A percentile compares a stretch with the other conserved stretches of the same genome.
These are phyloP conservation scores for Plasmodium gaboni DNA, from an alignment of 169 alveolate genomes.

Conservation along the genomic window DNA sequence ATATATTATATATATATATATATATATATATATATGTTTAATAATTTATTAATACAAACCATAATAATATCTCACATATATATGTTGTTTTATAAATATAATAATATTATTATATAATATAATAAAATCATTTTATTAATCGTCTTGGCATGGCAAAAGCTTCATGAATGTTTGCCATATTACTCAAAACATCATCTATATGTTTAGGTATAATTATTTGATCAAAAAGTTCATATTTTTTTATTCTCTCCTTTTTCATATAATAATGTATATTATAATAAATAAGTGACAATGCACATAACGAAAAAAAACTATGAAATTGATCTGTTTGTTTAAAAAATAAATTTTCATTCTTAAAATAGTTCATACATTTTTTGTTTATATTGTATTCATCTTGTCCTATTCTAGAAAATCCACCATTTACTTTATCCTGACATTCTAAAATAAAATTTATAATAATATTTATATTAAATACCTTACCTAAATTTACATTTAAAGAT, in stretches of 20 bases:
- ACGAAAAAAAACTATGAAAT: conserved; percentile 51
- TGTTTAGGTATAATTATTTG: conserved; percentile 14
- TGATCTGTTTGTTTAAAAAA: conserved; percentile 34
- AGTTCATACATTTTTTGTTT: conserved; percentile 21
- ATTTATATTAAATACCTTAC: conserved; percentile 34
- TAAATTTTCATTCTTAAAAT: conserved; percentile 19
- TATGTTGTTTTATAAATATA: no score
- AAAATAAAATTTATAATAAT: conserved; percentile 46
- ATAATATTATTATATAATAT: not conserved
- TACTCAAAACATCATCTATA: conserved; percentile 10
- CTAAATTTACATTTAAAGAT: conserved; percentile 19
- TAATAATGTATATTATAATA: conserved; percentile 39
- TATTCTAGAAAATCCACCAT: conserved; percentile 69
- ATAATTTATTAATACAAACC: conserved; percentile 5
- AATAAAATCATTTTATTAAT: not conserved
- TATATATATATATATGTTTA: not conserved
- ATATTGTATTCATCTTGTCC: conserved; percentile 7
- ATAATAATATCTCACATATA: no score
- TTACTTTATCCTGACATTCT: conserved; percentile 46
- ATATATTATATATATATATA: not conserved
- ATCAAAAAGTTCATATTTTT: conserved; percentile 16
- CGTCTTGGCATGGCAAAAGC: conserved; percentile 54
- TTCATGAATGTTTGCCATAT: conserved; percentile 16
- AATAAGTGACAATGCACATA: conserved; percentile 64
- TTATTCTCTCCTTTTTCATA: conserved; percentile 10